Evolutionary conservation across 306 rosid genomes (phyloP).

Genomic region (Senna siamea): DNA sequence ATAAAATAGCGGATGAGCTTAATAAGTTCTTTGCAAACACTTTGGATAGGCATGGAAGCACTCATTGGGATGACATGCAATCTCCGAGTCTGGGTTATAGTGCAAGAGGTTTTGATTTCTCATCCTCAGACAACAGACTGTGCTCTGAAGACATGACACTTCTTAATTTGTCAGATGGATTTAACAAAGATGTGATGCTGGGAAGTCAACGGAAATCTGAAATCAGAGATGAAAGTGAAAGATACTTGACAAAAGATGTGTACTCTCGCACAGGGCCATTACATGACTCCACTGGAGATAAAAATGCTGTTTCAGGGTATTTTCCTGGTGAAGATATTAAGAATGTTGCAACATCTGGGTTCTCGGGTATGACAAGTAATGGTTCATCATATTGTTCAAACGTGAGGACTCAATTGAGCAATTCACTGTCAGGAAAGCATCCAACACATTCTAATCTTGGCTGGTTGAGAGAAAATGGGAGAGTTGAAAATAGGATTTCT

Average conservation of each 20-base stretch:
- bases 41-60: constrained; percentile 65
- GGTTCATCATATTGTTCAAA: constrained; percentile 38
- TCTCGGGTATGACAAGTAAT: constrained; percentile 35
- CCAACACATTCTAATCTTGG: constrained; percentile 5
- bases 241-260: constrained; percentile 30
- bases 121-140: constrained; percentile 1
- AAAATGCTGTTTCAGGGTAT: constrained; percentile 36
- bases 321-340: constrained; percentile 40
- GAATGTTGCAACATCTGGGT: constrained; percentile 35
- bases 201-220: constrained; percentile 43
- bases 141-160: constrained; percentile 38
- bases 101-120: constrained; percentile 35
- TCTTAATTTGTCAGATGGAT: constrained; percentile 39
- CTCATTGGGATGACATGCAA: constrained; percentile 44
- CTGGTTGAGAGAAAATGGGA: constrained; percentile 38
- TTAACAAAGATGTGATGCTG: constrained; percentile 32
- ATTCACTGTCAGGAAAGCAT: constrained; percentile 7
- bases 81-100: constrained; percentile 27
- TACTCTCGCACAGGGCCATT: constrained; percentile 36
- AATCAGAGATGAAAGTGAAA: constrained; percentile 30
- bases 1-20: constrained; percentile 68
- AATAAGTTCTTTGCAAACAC: constrained; percentile 67
- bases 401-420: not conserved
- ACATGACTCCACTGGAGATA: constrained; percentile 26
- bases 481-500: constrained; percentile 39